A percentile compares a stretch with the other conserved stretches of the same genome.
These are phyloP conservation scores for Leishmania tropica DNA, from an alignment of 208 protist species.

Conservation along the genomic window DNA sequence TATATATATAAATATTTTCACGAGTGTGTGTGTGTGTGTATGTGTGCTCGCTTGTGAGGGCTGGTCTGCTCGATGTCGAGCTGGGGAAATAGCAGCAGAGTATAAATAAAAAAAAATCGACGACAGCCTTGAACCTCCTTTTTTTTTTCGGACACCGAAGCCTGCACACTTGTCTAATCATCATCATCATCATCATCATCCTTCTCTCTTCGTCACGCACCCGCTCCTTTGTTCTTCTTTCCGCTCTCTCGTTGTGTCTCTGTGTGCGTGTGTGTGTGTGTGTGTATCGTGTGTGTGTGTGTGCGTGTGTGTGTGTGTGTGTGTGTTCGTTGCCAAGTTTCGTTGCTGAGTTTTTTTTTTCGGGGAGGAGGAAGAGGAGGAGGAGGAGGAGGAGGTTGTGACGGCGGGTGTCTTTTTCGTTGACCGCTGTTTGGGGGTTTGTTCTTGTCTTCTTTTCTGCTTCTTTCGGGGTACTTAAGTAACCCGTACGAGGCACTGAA, in stretches of 20 bases:
- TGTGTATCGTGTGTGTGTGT: neutral
- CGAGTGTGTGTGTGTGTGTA: too few species aligned
- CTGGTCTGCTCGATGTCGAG: neutral
- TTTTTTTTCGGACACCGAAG: neutral
- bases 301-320: neutral
- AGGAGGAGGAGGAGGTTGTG: too few species aligned
- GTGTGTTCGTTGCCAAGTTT: neutral
- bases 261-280: neutral
- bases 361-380: too few species aligned
- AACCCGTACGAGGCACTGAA: too few species aligned
- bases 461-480: too few species aligned
- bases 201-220: neutral
- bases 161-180: neutral
- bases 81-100: neutral
- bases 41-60: neutral
- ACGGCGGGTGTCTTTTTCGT: too few species aligned
- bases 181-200: neutral
- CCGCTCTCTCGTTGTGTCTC: too few species aligned
- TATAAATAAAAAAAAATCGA: neutral
- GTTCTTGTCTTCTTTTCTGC: too few species aligned
- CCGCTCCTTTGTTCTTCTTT: neutral
- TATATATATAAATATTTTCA: too few species aligned
- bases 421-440: too few species aligned
- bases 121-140: neutral
- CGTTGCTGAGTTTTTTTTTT: neutral